A percentile compares a stretch with the other conserved stretches of the same genome.
These are phyloP conservation scores for Dactylellina leptospora DNA, from an alignment of 2,329 filamentous ascomycete genomes.

Conservation along the genomic window DNA sequence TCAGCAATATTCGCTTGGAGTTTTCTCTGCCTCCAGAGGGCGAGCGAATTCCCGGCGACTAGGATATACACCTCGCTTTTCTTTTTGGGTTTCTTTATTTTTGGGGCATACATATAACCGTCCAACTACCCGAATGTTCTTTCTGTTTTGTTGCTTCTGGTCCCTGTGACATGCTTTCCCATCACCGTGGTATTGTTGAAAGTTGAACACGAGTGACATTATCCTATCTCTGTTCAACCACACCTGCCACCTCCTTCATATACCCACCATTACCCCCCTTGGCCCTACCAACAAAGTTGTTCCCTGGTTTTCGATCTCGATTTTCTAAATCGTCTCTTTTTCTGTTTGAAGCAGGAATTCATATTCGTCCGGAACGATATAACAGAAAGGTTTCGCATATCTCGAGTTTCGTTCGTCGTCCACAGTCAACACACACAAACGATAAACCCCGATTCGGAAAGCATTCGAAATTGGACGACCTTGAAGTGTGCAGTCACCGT, in stretches of 20 bases:
- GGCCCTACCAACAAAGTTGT: slow-evolving; percentile 15
- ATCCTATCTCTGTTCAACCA: slow-evolving; percentile 31
- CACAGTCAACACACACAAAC: slow-evolving; percentile 3
- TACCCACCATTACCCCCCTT: slow-evolving; percentile 5
- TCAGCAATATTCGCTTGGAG: slow-evolving; percentile 33
- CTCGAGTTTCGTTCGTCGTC: slow-evolving; percentile 2
- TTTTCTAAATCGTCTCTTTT: slow-evolving; percentile 41
- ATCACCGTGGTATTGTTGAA: slow-evolving; percentile 30
- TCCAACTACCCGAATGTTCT: slow-evolving; percentile 35
- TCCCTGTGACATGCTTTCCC: slow-evolving; percentile 48
- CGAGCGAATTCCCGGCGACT: slow-evolving; percentile 41
- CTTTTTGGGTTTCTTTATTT: slow-evolving; percentile 27
- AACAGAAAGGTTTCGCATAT: slow-evolving; percentile 9
- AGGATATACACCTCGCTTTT: slow-evolving; percentile 22
- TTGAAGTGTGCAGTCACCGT: slow-evolving; percentile 30
- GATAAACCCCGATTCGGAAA: slow-evolving; percentile 25
- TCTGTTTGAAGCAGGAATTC: slow-evolving; percentile 41
- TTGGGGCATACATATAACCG: slow-evolving; percentile 51
- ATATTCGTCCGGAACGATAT: slow-evolving; percentile 54
- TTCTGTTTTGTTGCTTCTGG: slow-evolving; percentile 27
- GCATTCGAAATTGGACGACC: slow-evolving; percentile 24
- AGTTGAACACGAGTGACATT: slow-evolving; percentile 37
- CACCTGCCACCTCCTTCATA: slow-evolving; percentile 3
- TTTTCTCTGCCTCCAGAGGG: slow-evolving; percentile 11
- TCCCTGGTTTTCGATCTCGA: slow-evolving; percentile 37